These are phyloP conservation scores for Moringa oleifera DNA, from an alignment of 345 rosid species.

Conservation along the genomic window DNA sequence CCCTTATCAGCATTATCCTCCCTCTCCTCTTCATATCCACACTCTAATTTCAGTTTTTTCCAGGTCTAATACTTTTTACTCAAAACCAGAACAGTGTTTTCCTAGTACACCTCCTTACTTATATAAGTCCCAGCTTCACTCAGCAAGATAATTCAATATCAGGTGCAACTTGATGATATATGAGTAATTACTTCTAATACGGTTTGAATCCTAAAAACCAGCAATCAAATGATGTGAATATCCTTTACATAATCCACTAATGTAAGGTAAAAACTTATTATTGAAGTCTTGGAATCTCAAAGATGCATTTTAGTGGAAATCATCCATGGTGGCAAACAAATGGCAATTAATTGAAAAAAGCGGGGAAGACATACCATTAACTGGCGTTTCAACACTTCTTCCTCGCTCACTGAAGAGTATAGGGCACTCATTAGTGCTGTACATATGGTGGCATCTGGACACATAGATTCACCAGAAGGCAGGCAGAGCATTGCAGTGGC, in stretches of 20 bases:
- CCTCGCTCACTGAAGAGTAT: constrained; percentile 78
- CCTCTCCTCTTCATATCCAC: not conserved
- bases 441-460: constrained; percentile 84
- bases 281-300: too few species aligned
- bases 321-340: not conserved
- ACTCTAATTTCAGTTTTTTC: too few species aligned
- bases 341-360: not conserved
- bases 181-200: not conserved
- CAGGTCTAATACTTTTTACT: too few species aligned
- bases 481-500: constrained; percentile 86
- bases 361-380: constrained; percentile 52
- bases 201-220: not conserved
- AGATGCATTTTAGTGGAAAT: too few species aligned
- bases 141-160: constrained; percentile 3
- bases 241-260: not conserved
- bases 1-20: not conserved
- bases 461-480: constrained; percentile 92
- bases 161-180: not conserved
- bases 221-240: not conserved
- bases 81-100: not conserved
- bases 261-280: too few species aligned
- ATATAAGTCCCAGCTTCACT: not conserved
- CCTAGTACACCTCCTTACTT: constrained; percentile 2
- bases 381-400: constrained; percentile 67
- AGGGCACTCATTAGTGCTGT: constrained; percentile 90